A percentile compares a stretch with the other conserved stretches of the same genome.
Conservation (phyloP, 352 stramenopile species). For the Phytophthora litchii region DNA sequence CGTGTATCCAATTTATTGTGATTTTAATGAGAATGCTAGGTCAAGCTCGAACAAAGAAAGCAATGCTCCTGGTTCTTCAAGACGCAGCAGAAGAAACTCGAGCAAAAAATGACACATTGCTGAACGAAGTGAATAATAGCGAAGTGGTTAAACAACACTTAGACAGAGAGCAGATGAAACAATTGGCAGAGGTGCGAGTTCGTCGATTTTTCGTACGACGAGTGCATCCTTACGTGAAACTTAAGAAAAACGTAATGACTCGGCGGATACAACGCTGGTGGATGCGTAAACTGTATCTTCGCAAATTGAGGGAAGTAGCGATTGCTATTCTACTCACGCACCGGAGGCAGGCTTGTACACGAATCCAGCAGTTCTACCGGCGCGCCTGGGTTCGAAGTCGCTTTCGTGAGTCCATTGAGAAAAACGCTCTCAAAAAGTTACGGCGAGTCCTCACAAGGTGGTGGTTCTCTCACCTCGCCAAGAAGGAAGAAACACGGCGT, state of each 20-base stretch:
- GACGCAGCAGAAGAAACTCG: conserved; percentile 48
- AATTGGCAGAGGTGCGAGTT: conserved; percentile 43
- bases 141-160: not conserved
- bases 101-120: conserved; percentile 1
- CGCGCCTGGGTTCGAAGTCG: conserved; percentile 28
- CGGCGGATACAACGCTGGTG: conserved; percentile 53
- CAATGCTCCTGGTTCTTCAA: conserved; percentile 40
- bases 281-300: conserved; percentile 28
- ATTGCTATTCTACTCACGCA: conserved; percentile 4
- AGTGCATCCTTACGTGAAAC: conserved; percentile 47
- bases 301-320: conserved; percentile 39
- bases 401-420: conserved; percentile 43
- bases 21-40: conserved; percentile 38
- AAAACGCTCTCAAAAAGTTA: conserved; percentile 41
- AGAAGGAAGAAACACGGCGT: conserved; percentile 46
- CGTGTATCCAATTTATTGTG: conserved; percentile 43
- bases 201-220: conserved; percentile 54
- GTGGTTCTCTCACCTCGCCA: conserved; percentile 48
- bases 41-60: conserved; percentile 43
- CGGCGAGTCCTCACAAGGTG: conserved; percentile 46
- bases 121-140: not conserved
- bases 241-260: conserved; percentile 61
- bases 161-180: conserved; percentile 3
- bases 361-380: conserved; percentile 56
- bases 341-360: conserved; percentile 33